Evolutionary conservation across 805 yeast genomes (phyloP).

Genomic region (Priceomyces castillae): DNA sequence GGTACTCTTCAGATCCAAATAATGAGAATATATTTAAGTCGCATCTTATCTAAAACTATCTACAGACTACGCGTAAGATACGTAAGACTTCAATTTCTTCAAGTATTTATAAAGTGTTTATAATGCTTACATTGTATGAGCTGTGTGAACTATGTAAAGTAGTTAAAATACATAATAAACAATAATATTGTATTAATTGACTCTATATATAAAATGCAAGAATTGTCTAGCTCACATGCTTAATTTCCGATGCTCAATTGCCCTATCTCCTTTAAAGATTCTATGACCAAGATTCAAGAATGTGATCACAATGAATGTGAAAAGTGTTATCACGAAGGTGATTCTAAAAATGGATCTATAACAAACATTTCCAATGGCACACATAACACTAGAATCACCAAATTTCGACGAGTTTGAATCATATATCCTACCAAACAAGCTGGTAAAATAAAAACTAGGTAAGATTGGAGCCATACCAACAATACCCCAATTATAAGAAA

Average conservation of each 20-base stretch:
- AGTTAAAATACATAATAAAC: no score
- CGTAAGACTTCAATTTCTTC: no score
- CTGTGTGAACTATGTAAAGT: no score
- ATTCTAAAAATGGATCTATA: slow-evolving; percentile 46
- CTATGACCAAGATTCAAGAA: slow-evolving; percentile 13
- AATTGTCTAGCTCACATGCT: background rate
- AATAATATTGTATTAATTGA: no score
- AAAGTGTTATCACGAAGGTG: slow-evolving; percentile 32
- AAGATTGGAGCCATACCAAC: slow-evolving; percentile 64
- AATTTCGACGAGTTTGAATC: slow-evolving; percentile 41
- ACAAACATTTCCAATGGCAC: slow-evolving; percentile 34
- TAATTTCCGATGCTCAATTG: slow-evolving; percentile 1
- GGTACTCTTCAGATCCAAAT: no score
- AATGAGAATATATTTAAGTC: no score
- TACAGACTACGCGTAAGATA: no score
- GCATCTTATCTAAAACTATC: no score
- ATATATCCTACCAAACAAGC: slow-evolving; percentile 60
- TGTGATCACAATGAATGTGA: slow-evolving; percentile 21
- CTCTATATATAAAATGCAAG: background rate
- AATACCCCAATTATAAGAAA: slow-evolving; percentile 73
- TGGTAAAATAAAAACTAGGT: slow-evolving; percentile 58
- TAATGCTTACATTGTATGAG: no score
- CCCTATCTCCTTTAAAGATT: background rate
- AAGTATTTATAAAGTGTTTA: no score
- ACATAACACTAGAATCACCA: slow-evolving; percentile 15